phyloP scores from a whole-genome alignment of 2,329 filamentous ascomycete genomes.

The Parascedosporium putredinis region DNA sequence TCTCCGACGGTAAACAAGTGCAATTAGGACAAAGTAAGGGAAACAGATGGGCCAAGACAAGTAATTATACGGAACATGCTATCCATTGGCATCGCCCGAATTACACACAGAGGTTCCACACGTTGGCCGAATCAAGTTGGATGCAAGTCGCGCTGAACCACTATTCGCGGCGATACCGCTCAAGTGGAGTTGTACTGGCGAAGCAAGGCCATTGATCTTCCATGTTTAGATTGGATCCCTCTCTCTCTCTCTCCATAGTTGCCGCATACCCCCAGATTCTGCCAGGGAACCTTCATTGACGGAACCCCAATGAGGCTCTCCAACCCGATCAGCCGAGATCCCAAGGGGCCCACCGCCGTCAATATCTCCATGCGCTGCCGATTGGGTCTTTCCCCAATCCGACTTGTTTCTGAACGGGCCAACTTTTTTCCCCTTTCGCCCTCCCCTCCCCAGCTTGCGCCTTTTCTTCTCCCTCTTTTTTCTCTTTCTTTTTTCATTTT shows the following conservation, averaged over 20 bases:
- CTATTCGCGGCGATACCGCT: too few relatives aligned
- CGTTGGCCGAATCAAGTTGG: too few relatives aligned
- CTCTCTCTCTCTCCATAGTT: neutral
- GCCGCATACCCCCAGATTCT: neutral
- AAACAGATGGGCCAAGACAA: too few relatives aligned
- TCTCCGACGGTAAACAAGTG: neutral
- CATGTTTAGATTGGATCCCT: too few relatives aligned
- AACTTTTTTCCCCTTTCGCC: neutral
- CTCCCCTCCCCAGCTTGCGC: slow-evolving; percentile 1
- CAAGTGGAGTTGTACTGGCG: too few relatives aligned
- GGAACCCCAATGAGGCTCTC: neutral
- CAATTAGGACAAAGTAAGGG: too few relatives aligned
- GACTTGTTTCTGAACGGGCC: neutral
- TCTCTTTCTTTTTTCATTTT: neutral
- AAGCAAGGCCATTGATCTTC: too few relatives aligned
- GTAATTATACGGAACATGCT: too few relatives aligned
- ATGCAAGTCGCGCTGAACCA: too few relatives aligned
- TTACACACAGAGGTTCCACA: too few relatives aligned
- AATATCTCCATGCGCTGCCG: neutral
- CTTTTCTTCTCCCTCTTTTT: neutral
- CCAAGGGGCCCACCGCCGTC: slow-evolving; percentile 1
- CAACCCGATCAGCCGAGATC: slow-evolving; percentile 1
- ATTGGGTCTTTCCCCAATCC: neutral
- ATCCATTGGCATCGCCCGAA: too few relatives aligned
- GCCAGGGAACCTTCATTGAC: neutral